Conservation (phyloP, 768 basidiomycete genomes). For the Sarcodon aspratus region DNA sequence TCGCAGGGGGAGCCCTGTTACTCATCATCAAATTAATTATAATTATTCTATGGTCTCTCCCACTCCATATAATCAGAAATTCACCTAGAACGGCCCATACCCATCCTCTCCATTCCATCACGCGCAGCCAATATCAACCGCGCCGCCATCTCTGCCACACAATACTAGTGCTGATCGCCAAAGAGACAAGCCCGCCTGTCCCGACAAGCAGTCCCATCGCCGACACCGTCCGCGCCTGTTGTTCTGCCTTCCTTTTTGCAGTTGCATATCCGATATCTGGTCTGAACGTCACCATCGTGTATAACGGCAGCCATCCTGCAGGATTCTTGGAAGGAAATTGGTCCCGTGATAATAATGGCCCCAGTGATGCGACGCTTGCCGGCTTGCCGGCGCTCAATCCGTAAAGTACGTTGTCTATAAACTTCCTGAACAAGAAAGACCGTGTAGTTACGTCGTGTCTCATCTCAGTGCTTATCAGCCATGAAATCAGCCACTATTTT, state of each 20-base stretch:
- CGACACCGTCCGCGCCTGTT: slow-evolving; percentile 57
- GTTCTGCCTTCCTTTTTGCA: slow-evolving; percentile 55
- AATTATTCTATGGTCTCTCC: too few species aligned
- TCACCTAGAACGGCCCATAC: too few species aligned
- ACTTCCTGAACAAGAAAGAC: slow-evolving; percentile 67
- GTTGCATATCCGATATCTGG: slow-evolving; percentile 89
- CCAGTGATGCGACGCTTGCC: slow-evolving; percentile 34
- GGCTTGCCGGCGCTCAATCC: slow-evolving; percentile 40
- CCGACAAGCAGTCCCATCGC: not conserved
- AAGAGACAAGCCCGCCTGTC: not conserved
- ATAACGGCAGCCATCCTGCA: slow-evolving; percentile 82
- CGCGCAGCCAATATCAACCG: too few species aligned
- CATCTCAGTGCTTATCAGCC: slow-evolving; percentile 73
- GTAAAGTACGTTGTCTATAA: slow-evolving; percentile 67
- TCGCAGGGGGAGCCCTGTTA: too few species aligned
- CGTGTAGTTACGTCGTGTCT: slow-evolving; percentile 82
- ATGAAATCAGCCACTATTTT: slow-evolving; percentile 8
- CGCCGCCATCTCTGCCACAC: too few species aligned
- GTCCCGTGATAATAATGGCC: slow-evolving; percentile 18
- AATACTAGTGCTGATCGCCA: not conserved
- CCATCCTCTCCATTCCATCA: too few species aligned
- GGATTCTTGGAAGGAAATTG: slow-evolving; percentile 32
- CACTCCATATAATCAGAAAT: too few species aligned
- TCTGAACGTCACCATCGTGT: slow-evolving; percentile 97
- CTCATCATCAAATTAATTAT: too few species aligned